These are phyloP conservation scores for Anthoceros angustus DNA, from an alignment of 225 moss, liverwort and hornwort genomes.

Conservation along the genomic window DNA sequence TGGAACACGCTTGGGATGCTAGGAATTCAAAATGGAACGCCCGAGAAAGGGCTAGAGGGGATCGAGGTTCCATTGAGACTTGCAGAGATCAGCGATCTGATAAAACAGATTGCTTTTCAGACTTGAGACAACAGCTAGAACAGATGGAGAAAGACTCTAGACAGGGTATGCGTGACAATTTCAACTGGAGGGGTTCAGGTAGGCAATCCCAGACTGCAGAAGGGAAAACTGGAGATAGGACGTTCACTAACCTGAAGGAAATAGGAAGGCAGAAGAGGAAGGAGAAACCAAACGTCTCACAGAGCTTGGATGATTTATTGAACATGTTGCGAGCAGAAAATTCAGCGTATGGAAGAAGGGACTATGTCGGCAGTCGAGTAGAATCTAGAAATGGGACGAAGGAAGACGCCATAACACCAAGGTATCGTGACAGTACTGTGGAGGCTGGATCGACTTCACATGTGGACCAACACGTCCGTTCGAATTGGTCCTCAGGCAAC, in stretches of 20 bases:
- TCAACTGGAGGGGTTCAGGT: not conserved
- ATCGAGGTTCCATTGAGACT: conserved; percentile 3
- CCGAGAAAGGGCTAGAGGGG: conserved; percentile 19
- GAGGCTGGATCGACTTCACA: not conserved
- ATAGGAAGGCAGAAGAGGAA: conserved; percentile 4
- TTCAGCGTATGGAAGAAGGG: conserved; percentile 11
- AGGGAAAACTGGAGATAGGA: not conserved
- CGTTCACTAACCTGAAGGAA: not conserved
- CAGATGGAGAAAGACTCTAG: not conserved
- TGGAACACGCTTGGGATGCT: conserved; percentile 31
- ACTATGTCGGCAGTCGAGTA: conserved; percentile 8
- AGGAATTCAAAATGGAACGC: conserved; percentile 34
- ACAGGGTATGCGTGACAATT: not conserved
- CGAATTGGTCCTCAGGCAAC: not conserved
- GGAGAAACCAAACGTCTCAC: conserved; percentile 13
- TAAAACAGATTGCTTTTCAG: not conserved
- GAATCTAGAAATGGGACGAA: not conserved
- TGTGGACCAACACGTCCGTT: not conserved
- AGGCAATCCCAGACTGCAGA: not conserved
- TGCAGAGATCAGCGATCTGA: not conserved
- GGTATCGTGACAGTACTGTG: not conserved
- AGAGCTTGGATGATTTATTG: conserved; percentile 23
- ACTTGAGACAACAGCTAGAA: not conserved
- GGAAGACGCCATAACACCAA: not conserved
- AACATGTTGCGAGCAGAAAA: conserved; percentile 20